Conservation (phyloP, 106 monocot species). For the Agapanthus africanus region DNA sequence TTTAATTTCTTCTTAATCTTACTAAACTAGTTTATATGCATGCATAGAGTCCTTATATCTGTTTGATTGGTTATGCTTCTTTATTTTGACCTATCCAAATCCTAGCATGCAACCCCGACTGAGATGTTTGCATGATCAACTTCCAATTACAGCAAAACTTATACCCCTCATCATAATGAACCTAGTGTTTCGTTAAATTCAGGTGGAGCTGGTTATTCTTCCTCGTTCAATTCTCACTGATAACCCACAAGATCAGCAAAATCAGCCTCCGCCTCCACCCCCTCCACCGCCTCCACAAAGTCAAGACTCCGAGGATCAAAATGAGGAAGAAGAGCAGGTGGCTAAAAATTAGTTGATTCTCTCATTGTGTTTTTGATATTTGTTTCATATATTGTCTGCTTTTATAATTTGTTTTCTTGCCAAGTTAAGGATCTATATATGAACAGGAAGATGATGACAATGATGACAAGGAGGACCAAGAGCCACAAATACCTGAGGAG, state of each 20-base stretch:
- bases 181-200: slow-evolving; percentile 13
- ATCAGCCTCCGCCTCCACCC: slow-evolving; percentile 77
- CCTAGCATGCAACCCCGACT: neutral
- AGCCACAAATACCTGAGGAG: slow-evolving; percentile 86
- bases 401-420: neutral
- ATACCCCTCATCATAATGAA: neutral
- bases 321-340: slow-evolving; percentile 71
- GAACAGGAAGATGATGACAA: slow-evolving; percentile 53
- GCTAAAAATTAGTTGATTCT: neutral
- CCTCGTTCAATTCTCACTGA: slow-evolving; percentile 77
- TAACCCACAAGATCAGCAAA: slow-evolving; percentile 84
- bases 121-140: neutral
- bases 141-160: neutral
- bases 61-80: neutral
- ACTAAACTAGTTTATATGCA: neutral
- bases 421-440: neutral
- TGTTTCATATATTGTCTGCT: neutral
- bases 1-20: neutral
- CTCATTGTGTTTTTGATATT: neutral
- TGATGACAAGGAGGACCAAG: slow-evolving; percentile 77
- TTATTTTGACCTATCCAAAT: neutral
- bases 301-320: slow-evolving; percentile 71
- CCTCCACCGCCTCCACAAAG: slow-evolving; percentile 84
- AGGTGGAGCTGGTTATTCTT: slow-evolving; percentile 98
- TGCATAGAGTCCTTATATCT: neutral